phyloP scores from a whole-genome alignment of 306 rosid species.

The Glycine tomentella region DNA sequence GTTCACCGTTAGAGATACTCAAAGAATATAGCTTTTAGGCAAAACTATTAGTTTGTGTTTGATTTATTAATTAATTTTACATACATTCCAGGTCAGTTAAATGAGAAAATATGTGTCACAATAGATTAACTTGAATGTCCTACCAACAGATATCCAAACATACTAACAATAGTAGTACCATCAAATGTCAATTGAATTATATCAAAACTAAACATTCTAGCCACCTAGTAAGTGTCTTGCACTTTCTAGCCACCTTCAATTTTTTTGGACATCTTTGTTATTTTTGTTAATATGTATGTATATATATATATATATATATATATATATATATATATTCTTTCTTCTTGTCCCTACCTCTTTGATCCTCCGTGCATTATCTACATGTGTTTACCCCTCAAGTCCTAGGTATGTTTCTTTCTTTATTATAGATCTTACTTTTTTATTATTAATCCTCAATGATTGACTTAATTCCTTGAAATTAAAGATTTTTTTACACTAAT shows the following conservation, averaged over 20 bases:
- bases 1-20: neutral
- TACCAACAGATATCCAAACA: neutral
- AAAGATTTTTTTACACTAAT: neutral
- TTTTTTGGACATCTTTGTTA: neutral
- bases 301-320: no score
- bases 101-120: neutral
- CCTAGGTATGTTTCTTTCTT: slow-evolving; percentile 60
- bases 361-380: slow-evolving; percentile 65
- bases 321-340: neutral
- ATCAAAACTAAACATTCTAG: neutral
- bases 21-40: neutral
- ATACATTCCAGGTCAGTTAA: neutral
- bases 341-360: slow-evolving; percentile 6
- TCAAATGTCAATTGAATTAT: neutral
- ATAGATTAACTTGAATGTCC: neutral
- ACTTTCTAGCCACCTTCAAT: neutral
- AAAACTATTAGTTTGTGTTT: neutral
- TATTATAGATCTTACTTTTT: neutral
- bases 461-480: neutral
- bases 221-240: slow-evolving; percentile 65
- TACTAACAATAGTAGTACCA: neutral
- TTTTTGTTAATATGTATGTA: slow-evolving; percentile 18
- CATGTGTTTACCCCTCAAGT: slow-evolving; percentile 80
- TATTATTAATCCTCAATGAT: neutral
- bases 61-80: neutral